A percentile compares a stretch with the other conserved stretches of the same genome.
Evolutionary conservation across 495 filamentous ascomycete genomes (phyloP).

Genomic region (Geoglossum glabrum): DNA sequence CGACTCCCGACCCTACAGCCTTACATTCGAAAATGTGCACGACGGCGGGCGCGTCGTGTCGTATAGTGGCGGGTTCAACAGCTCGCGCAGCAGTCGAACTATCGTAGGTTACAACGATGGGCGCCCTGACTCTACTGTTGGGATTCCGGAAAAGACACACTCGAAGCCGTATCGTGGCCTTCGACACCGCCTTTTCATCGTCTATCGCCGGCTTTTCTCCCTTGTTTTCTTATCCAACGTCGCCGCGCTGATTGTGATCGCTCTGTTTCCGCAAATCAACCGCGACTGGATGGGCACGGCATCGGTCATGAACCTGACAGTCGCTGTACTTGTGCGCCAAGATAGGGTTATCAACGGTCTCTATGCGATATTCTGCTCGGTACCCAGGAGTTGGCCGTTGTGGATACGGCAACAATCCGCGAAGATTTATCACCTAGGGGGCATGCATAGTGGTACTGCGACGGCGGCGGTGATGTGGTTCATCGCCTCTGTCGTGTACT

Average conservation of each 20-base stretch:
- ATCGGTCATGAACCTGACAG: conserved; percentile 29
- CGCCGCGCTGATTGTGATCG: background rate
- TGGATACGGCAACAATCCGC: conserved; percentile 41
- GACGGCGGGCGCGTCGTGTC: background rate
- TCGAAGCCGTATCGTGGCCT: background rate
- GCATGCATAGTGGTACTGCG: conserved; percentile 53
- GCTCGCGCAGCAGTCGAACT: background rate
- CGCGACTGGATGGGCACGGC: conserved; percentile 22
- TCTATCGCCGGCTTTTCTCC: conserved; percentile 6
- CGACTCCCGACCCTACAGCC: background rate
- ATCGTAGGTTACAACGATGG: background rate
- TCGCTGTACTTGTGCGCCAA: conserved; percentile 45
- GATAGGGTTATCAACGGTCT: conserved; percentile 57
- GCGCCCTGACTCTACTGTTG: background rate
- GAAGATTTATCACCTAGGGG: conserved; percentile 61
- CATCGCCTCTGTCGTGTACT: conserved; percentile 27
- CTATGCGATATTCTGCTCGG: conserved; percentile 36
- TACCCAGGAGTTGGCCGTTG: conserved; percentile 41
- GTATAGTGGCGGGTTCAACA: background rate
- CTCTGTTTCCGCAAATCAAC: conserved; percentile 12
- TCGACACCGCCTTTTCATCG: conserved; percentile 1
- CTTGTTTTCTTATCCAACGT: conserved; percentile 2
- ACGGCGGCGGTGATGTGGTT: conserved; percentile 53
- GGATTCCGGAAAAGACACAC: background rate
- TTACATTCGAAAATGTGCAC: background rate